Evolutionary conservation across 768 basidiomycete genomes (phyloP).

Genomic region (Hypholoma sublateritium): DNA sequence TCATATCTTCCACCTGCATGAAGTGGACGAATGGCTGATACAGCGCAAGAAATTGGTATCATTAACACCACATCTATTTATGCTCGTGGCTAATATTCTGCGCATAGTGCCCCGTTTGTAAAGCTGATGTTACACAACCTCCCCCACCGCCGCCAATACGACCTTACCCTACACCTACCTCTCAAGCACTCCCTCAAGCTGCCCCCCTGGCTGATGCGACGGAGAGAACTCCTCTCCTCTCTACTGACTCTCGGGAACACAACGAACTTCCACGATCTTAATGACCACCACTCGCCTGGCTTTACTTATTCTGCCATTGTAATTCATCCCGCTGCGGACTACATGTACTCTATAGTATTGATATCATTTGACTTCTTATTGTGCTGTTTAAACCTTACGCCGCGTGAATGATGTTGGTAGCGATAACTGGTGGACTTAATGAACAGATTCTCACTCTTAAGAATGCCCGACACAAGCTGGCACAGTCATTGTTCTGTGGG

Average conservation of each 20-base stretch:
- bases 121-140: conserved; percentile 85
- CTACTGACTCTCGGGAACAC: conserved; percentile 20
- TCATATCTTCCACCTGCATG: conserved; percentile 91
- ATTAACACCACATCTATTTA: not conserved
- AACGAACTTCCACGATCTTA: conserved; percentile 12
- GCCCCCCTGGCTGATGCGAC: conserved; percentile 26
- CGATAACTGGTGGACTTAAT: too few relatives aligned
- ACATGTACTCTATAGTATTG: not conserved
- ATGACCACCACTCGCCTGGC: conserved; percentile 3
- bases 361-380: not conserved
- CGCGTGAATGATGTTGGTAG: too few relatives aligned
- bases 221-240: conserved; percentile 41
- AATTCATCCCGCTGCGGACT: conserved; percentile 2
- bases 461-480: too few relatives aligned
- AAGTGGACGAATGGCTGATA: conserved; percentile 92
- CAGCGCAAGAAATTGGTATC: conserved; percentile 87
- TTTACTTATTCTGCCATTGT: conserved; percentile 5
- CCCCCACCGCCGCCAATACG: conserved; percentile 20
- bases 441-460: too few relatives aligned
- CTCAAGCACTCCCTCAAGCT: conserved; percentile 12
- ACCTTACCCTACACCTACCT: conserved; percentile 10
- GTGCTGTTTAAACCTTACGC: too few relatives aligned
- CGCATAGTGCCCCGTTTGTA: conserved; percentile 85
- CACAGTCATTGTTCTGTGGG: not conserved
- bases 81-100: conserved; percentile 6